phyloP scores from a whole-genome alignment of 768 basidiomycete genomes.

The Symmetrospora coprosmae region DNA sequence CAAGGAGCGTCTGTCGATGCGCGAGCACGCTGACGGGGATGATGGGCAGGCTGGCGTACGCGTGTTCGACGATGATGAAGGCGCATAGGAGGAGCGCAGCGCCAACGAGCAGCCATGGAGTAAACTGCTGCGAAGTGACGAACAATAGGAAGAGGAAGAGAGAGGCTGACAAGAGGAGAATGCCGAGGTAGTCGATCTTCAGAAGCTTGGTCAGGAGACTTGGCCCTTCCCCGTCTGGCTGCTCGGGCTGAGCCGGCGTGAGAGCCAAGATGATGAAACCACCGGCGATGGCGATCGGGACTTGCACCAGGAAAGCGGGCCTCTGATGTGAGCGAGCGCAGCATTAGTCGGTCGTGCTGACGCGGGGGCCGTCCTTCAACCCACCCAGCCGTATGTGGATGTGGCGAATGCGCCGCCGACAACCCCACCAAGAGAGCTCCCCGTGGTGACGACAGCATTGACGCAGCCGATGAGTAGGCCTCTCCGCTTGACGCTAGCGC shows the following conservation, averaged over 20 bases:
- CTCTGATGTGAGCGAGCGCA: background rate
- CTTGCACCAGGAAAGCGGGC: conserved; percentile 6
- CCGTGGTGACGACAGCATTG: background rate
- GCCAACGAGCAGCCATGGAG: background rate
- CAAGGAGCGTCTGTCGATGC: background rate
- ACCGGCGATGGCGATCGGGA: background rate
- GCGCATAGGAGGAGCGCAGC: background rate
- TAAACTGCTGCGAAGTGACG: background rate
- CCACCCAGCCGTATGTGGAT: conserved; percentile 5
- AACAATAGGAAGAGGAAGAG: conserved; percentile 6
- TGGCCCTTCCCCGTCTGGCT: too few species aligned
- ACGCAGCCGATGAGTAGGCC: conserved; percentile 8
- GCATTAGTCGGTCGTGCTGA: background rate
- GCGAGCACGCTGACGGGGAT: conserved; percentile 6
- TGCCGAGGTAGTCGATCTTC: conserved; percentile 14
- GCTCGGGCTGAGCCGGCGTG: background rate
- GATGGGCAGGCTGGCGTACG: conserved; percentile 3
- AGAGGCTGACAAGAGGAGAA: background rate
- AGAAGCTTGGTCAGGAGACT: background rate
- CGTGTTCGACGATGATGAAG: conserved; percentile 12
- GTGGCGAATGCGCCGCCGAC: conserved; percentile 7
- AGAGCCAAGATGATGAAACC: background rate
- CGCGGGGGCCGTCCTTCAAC: background rate
- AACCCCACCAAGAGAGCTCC: conserved; percentile 11
- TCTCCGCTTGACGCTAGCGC: background rate